Evolutionary conservation across 495 filamentous ascomycete genomes (phyloP).

Genomic region (Podospora tetraspora): DNA sequence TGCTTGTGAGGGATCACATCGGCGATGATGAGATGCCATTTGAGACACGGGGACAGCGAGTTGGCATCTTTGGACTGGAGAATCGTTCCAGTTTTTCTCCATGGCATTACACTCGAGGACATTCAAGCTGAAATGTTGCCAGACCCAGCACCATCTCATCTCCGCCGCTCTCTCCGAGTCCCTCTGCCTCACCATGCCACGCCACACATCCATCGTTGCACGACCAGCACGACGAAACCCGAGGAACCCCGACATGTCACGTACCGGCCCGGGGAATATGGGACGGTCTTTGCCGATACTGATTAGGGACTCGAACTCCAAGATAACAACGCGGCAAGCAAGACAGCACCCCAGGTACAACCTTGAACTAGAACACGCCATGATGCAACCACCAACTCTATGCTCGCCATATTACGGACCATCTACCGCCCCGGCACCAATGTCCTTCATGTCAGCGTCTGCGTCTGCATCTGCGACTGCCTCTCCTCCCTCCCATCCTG

Average conservation of each 20-base stretch:
- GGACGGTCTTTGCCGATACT: neutral
- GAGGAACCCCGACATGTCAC: neutral
- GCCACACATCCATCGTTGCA: neutral
- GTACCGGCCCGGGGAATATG: neutral
- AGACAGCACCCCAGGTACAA: neutral
- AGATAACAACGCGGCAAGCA: neutral
- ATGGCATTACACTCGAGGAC: neutral
- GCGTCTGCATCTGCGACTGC: neutral
- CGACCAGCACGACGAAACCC: neutral
- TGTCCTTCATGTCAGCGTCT: neutral
- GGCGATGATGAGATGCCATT: neutral
- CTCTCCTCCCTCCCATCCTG: slow-evolving; percentile 67
- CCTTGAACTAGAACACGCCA: neutral
- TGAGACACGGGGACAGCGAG: neutral
- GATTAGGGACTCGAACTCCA: neutral
- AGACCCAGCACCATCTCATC: neutral
- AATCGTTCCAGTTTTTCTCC: neutral
- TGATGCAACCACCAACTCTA: neutral
- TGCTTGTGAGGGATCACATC: neutral
- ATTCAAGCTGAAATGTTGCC: neutral
- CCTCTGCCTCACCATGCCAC: neutral
- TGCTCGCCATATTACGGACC: neutral
- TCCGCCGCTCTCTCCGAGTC: neutral
- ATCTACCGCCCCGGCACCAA: neutral
- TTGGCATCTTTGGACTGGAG: neutral